Percentiles rank a stretch among this genome's conserved stretches.
Conservation (phyloP, 140 eudicot species). For the Oenanthe javanica region DNA sequence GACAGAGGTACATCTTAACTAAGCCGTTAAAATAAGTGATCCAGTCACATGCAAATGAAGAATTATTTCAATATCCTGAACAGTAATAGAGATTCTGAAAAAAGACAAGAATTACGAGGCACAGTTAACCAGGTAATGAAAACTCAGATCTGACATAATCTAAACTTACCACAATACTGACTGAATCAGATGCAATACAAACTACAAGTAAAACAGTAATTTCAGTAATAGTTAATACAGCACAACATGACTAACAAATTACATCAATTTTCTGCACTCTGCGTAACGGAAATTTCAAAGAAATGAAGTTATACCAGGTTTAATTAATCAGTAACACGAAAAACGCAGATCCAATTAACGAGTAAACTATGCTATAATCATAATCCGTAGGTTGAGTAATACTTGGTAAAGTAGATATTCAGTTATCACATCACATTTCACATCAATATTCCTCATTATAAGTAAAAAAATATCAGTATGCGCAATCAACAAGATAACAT, state of each 20-base stretch:
- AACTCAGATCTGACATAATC: background rate
- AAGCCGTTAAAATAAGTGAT: no score
- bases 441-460: background rate
- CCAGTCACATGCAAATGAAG: background rate
- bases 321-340: background rate
- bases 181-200: background rate
- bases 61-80: background rate
- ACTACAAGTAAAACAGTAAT: background rate
- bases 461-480: background rate
- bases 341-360: background rate
- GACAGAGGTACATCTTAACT: background rate
- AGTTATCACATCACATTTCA: no score
- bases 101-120: background rate
- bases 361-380: background rate
- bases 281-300: background rate
- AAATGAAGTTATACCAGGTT: background rate
- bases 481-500: background rate
- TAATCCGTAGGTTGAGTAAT: background rate
- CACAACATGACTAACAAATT: background rate
- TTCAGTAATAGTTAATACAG: no score
- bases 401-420: background rate
- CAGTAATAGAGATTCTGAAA: background rate
- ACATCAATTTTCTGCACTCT: background rate
- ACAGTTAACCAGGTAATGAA: background rate
- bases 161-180: background rate